These are phyloP conservation scores for Pezicula neosporulosa DNA, from an alignment of 2,329 filamentous ascomycete species.

Conservation along the genomic window DNA sequence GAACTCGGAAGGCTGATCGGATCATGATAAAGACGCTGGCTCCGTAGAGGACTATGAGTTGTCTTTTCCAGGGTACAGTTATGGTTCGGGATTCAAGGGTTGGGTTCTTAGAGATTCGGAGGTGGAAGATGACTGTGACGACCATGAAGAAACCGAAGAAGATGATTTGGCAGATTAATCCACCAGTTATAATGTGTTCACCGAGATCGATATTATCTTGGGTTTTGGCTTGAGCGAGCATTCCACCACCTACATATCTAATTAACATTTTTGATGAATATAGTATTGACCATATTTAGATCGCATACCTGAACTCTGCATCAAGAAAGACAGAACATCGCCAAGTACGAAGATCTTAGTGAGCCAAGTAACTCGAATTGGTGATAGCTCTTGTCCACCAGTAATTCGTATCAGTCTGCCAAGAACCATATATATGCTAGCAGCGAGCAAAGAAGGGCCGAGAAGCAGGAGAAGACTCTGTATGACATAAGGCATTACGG, in stretches of 20 bases:
- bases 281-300: background rate
- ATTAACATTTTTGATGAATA: background rate
- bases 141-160: slow-evolving; percentile 48
- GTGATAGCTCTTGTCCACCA: slow-evolving; percentile 33
- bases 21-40: slow-evolving; percentile 40
- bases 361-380: slow-evolving; percentile 37
- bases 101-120: slow-evolving; percentile 28
- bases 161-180: slow-evolving; percentile 45
- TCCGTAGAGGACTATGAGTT: slow-evolving; percentile 36
- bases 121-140: slow-evolving; percentile 40
- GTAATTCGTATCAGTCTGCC: slow-evolving; percentile 32
- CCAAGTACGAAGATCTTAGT: slow-evolving; percentile 44
- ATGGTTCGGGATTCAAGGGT: slow-evolving; percentile 11
- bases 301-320: slow-evolving; percentile 29
- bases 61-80: slow-evolving; percentile 25
- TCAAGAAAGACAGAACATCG: slow-evolving; percentile 41
- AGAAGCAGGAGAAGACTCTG: slow-evolving; percentile 33
- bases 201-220: slow-evolving; percentile 24
- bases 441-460: slow-evolving; percentile 36
- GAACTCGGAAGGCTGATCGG: slow-evolving; percentile 39
- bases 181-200: slow-evolving; percentile 42
- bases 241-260: slow-evolving; percentile 21
- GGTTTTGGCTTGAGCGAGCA: slow-evolving; percentile 18
- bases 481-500: slow-evolving; percentile 29
- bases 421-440: slow-evolving; percentile 38